Evolutionary conservation across 495 filamentous ascomycete species (phyloP).

Genomic region (Ramalina peruviana): DNA sequence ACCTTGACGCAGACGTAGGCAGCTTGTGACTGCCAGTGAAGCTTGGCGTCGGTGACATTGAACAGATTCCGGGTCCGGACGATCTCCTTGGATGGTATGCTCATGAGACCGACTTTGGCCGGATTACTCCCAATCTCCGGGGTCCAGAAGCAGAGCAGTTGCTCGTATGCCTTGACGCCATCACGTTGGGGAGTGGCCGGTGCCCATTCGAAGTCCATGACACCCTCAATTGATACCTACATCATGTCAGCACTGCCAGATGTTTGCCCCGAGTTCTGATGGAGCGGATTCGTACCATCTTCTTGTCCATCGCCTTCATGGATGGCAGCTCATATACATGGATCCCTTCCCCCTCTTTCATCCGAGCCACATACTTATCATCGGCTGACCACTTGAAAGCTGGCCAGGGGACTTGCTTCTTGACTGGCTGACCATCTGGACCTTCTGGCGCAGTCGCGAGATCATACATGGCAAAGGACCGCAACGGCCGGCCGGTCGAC

Average conservation of each 20-base stretch:
- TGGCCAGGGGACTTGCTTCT: slow-evolving; percentile 93
- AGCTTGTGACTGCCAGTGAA: slow-evolving; percentile 92
- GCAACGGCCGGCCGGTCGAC: slow-evolving; percentile 73
- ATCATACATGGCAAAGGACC: slow-evolving; percentile 84
- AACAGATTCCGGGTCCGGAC: slow-evolving; percentile 91
- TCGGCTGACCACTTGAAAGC: slow-evolving; percentile 99
- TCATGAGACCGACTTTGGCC: slow-evolving; percentile 94
- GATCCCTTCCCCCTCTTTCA: slow-evolving; percentile 76
- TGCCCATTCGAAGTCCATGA: slow-evolving; percentile 96
- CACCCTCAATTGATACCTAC: slow-evolving; percentile 78
- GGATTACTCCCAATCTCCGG: slow-evolving; percentile 96
- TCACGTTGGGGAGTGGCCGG: slow-evolving; percentile 67
- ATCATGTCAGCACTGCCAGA: background rate
- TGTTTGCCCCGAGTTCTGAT: no score
- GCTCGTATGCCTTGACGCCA: slow-evolving; percentile 77
- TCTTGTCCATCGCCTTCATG: slow-evolving; percentile 84
- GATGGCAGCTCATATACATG: slow-evolving; percentile 87
- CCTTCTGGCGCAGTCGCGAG: slow-evolving; percentile 42
- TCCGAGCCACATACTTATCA: slow-evolving; percentile 88
- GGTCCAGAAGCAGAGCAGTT: slow-evolving; percentile 96
- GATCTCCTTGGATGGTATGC: slow-evolving; percentile 82
- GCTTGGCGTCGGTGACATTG: slow-evolving; percentile 92
- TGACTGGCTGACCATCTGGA: slow-evolving; percentile 51
- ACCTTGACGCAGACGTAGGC: slow-evolving; percentile 96
- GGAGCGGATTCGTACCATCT: slow-evolving; percentile 11